Evolutionary conservation across 352 stramenopile genomes (phyloP).

Genomic region (Pythium insidiosum): DNA sequence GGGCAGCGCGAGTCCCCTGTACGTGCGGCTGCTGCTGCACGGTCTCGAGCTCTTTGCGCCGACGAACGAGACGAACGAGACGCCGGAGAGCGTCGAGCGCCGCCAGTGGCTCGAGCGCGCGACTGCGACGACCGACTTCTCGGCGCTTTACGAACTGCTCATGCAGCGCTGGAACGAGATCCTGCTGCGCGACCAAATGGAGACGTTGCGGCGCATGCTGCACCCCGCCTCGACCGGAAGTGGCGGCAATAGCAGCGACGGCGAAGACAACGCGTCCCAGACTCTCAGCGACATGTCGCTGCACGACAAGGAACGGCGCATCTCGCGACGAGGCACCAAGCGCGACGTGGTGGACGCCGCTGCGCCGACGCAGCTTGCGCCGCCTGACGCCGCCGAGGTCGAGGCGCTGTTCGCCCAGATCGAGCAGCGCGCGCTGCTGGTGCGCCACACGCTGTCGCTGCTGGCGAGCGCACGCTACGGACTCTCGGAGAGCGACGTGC

Average conservation of each 20-base stretch:
- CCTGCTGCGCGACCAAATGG: conserved; percentile 29
- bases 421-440: conserved; percentile 61
- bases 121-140: conserved; percentile 29
- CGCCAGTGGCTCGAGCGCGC: conserved; percentile 37
- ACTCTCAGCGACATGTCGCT: not conserved
- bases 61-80: too few relatives aligned
- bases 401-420: conserved; percentile 40
- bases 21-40: conserved; percentile 51
- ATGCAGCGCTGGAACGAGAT: conserved; percentile 75
- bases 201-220: conserved; percentile 5
- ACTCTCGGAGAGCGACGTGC: conserved; percentile 53
- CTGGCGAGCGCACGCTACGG: conserved; percentile 63
- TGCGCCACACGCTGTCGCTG: conserved; percentile 66
- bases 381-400: conserved; percentile 26
- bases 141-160: conserved; percentile 49
- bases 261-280: not conserved
- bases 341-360: conserved; percentile 4
- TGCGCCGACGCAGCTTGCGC: not conserved
- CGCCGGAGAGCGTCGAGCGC: not conserved
- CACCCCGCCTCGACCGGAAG: too few relatives aligned
- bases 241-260: not conserved
- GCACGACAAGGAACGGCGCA: too few relatives aligned
- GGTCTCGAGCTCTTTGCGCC: conserved; percentile 41
- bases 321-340: conserved; percentile 9
- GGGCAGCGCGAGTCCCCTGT: conserved; percentile 65